Percentiles rank a stretch among this genome's conserved stretches.
Conservation (phyloP, 768 basidiomycete species). For the Boletus subparvulus region DNA sequence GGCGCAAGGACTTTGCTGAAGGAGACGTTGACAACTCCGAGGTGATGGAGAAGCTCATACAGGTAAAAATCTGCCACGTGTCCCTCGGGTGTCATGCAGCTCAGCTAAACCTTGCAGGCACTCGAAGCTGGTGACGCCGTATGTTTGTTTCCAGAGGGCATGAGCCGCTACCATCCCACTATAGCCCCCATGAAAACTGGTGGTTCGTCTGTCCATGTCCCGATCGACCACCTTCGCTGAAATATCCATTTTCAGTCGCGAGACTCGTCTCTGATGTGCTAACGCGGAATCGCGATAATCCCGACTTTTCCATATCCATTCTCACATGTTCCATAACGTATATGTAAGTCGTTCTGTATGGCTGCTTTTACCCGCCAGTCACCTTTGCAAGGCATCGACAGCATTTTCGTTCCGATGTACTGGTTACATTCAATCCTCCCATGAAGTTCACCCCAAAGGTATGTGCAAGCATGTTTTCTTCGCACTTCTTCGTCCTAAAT, state of each 20-base stretch:
- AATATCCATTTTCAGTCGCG: constrained; percentile 50
- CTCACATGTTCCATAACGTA: constrained; percentile 82
- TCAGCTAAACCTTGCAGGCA: constrained; percentile 45
- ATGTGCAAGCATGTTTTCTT: neutral
- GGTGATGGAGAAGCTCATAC: constrained; percentile 66
- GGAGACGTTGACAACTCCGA: constrained; percentile 61
- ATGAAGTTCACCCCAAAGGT: constrained; percentile 67
- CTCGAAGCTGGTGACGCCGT: constrained; percentile 75
- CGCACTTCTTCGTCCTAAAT: neutral
- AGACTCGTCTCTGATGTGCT: constrained; percentile 79
- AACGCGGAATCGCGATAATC: constrained; percentile 62
- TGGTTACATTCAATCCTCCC: constrained; percentile 78
- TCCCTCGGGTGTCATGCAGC: neutral
- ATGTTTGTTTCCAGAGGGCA: constrained; percentile 85
- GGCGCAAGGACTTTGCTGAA: constrained; percentile 66
- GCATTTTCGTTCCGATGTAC: constrained; percentile 84
- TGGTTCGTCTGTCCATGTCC: constrained; percentile 42
- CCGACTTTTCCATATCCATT: constrained; percentile 70
- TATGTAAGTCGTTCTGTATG: constrained; percentile 46
- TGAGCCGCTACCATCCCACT: constrained; percentile 82
- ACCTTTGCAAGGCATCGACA: constrained; percentile 63
- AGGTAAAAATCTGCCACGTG: constrained; percentile 40
- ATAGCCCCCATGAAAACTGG: constrained; percentile 88
- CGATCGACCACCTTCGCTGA: neutral
- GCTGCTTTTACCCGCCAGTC: neutral